Evolutionary conservation across 2,329 filamentous ascomycete species (phyloP), one percentile per base, ranked within the genome.

Genomic region (Fusarium newnesense): DNA sequence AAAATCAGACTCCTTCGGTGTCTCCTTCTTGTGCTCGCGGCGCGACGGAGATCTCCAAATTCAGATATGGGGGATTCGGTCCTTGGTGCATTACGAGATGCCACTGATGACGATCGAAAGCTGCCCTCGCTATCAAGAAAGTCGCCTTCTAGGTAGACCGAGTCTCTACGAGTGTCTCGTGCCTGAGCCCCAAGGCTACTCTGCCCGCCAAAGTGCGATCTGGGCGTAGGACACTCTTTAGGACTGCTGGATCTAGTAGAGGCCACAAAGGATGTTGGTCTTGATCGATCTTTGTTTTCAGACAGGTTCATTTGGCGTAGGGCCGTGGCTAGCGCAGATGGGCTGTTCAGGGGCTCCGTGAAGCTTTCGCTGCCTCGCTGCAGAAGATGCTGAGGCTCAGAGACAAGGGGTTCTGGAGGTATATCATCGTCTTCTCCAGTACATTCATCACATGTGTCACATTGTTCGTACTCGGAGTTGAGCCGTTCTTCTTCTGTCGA

Each of bases 21-120:
- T 69, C 94, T 91, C 73, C 97, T 94, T 65, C 93, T 89, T 46
- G 93, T 92, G 79, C 93, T 96, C 37, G 93, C 90, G 53, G 94
- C 91, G 66, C 94, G 89, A 70, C 92, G 89, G 28, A 97, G 85
- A 73, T 90, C 89, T 59, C 93, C 91, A 77, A 95, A 91, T 69
- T 98, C 96, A 9, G 95, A 97, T 26, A 94, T 92, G 5, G 96
- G 96, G 2, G 96, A 99, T 69, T 98, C 95, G 2, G 94, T 95
- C 72, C 95, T 89, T 50, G 91, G 86, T 16, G 90, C 90, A 39
- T 85, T 84, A 16, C 91, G 88, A 8, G 94, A 92, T 56, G 94
- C 85, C 8, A 93, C 85, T 0, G 95, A 97, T 5, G 90, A 90
- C 2, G 96, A 98, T 47, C 93, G 90, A 60, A 95, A 88, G 80